Base-by-base conservation (phyloP, 352 stramenopile genomes). In the Lagenidium sp. region DNA sequence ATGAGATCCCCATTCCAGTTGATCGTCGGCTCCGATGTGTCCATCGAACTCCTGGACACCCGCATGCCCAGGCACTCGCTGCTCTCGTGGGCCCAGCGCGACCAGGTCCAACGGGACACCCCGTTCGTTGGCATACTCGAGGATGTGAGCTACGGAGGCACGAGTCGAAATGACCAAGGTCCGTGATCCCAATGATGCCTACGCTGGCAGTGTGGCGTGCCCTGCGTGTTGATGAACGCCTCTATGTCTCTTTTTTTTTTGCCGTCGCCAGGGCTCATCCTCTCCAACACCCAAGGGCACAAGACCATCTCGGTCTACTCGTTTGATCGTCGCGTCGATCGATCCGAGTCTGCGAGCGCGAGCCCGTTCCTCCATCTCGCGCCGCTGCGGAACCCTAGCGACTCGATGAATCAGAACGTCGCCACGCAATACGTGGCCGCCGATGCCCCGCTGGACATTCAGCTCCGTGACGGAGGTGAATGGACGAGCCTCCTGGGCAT, bases 1-100 rank as follows among this genome's bases (percentile, higher is more conserved):
- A 15, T 29, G 24, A 91, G 71, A 24, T 73, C 60, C 18, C 75
- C 78, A 0, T 91, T 87, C 42, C 75, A 91, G 43, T 69, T 85
- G 23, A 48, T 81, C 22, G 55, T 88, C n/a, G 70, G 65, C 6
- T 85, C 78, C 6, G 63, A 62, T 10, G 54, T 81, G 8, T 81
- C 78, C 4, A 50, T 88, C 22, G 75, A 91, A 42, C 37, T 91
- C 13, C 28, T 91, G 0, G 78, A 91, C 39, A 71, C 48, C 54
- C 68, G 78, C 22, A 91, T 87, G 66, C 46, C 62, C 13, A 63
- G 41, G 10, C 67, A 82, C 29, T 55, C 71, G 13, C 37, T 91
- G 30, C 32, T 88, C 3, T 82, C 77, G 5, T 90, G 78, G 78
- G 25, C 47, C 11, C 72, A 82, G 39, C 58, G 41, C 29, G 36